phyloP scores from a whole-genome alignment of 306 rosid species.

The Dalbergia oliveri region DNA sequence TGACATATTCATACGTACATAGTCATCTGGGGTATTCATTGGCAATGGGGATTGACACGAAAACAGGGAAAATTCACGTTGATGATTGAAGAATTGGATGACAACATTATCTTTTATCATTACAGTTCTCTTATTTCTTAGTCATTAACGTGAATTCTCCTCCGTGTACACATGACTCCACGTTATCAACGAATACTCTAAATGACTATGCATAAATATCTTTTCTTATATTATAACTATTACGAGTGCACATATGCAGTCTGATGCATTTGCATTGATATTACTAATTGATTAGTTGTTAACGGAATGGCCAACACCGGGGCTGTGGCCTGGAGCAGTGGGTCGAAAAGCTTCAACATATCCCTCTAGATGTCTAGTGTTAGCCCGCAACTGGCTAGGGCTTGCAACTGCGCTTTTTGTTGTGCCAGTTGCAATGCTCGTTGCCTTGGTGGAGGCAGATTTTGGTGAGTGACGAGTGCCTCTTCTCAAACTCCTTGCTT shows the following conservation, averaged over 20 bases:
- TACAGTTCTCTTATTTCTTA: too few species aligned
- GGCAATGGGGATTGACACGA: too few species aligned
- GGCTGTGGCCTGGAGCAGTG: slow-evolving; percentile 81
- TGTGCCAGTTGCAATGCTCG: not conserved
- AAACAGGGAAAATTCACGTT: too few species aligned
- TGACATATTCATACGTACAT: too few species aligned
- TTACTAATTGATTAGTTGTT: slow-evolving; percentile 46
- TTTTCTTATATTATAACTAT: not conserved
- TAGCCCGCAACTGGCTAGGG: slow-evolving; percentile 36
- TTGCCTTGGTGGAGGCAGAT: not conserved
- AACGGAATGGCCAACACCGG: slow-evolving; percentile 84
- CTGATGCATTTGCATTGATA: not conserved
- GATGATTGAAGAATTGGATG: too few species aligned
- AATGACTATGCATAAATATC: too few species aligned
- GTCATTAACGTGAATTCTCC: too few species aligned
- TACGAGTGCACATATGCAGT: not conserved
- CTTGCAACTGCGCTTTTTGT: slow-evolving; percentile 33
- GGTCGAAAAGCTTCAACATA: slow-evolving; percentile 76
- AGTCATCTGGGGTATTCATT: too few species aligned
- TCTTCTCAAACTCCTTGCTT: slow-evolving; percentile 65
- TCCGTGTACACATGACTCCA: too few species aligned
- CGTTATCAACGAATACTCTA: too few species aligned
- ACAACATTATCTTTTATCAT: too few species aligned
- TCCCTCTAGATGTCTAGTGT: slow-evolving; percentile 23
- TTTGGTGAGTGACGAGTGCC: slow-evolving; percentile 15